Percentiles rank a stretch among this genome's conserved stretches.
phyloP scores from a whole-genome alignment of 2,329 filamentous ascomycete genomes.

The Diaporthe longicolla region DNA sequence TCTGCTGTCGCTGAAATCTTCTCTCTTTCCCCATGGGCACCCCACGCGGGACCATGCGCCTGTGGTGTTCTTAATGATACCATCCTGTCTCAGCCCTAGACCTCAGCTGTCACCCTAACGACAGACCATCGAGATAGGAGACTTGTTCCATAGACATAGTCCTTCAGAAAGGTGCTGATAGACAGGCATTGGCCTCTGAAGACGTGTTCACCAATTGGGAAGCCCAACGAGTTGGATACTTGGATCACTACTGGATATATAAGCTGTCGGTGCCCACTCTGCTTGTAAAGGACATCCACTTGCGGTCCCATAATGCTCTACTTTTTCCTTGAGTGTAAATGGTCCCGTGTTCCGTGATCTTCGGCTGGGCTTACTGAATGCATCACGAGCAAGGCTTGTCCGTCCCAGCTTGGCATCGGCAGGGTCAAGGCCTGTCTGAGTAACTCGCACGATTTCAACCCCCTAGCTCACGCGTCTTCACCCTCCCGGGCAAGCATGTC shows the following conservation, averaged over 20 bases:
- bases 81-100: background rate
- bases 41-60: background rate
- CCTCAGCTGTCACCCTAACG: background rate
- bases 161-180: background rate
- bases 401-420: background rate
- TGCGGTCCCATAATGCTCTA: no score
- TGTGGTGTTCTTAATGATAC: background rate
- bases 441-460: background rate
- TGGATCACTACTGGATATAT: no score
- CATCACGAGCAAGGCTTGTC: background rate
- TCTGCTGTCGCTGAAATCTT: conserved; percentile 5
- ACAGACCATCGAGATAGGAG: no score
- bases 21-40: background rate
- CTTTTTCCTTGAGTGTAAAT: no score
- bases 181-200: background rate
- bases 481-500: background rate
- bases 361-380: background rate
- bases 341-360: background rate
- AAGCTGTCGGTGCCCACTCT: background rate
- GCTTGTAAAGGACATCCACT: no score
- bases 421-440: conserved; percentile 10
- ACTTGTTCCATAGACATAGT: background rate
- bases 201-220: background rate
- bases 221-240: no score
- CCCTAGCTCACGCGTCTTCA: background rate